Percentiles rank a stretch among this genome's conserved stretches.
Conservation (phyloP, 2,329 filamentous ascomycete genomes). For the Alternaria novae-zelandiae region DNA sequence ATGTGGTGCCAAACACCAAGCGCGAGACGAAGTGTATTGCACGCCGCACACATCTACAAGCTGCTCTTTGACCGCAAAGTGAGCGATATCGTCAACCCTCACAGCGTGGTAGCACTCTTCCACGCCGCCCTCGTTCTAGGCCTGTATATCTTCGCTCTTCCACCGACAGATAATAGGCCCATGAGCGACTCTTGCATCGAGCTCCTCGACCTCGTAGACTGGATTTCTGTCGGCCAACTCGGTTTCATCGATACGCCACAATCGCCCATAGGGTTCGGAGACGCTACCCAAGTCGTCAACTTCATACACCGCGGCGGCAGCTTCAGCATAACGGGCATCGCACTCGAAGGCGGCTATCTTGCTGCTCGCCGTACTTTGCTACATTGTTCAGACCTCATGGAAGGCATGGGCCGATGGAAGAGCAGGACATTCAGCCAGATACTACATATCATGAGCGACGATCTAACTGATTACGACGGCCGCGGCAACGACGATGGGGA, state of each 20-base stretch:
- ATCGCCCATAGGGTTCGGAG: conserved; percentile 22
- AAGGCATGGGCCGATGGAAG: conserved; percentile 61
- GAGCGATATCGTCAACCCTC: conserved; percentile 59
- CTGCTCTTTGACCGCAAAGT: conserved; percentile 59
- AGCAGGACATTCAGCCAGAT: conserved; percentile 59
- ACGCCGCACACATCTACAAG: conserved; percentile 61
- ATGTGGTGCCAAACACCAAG: conserved; percentile 59
- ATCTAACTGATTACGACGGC: conserved; percentile 47
- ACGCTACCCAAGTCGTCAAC: conserved; percentile 43
- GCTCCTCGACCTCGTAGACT: conserved; percentile 58
- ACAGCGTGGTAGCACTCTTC: conserved; percentile 59
- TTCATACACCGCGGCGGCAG: conserved; percentile 59
- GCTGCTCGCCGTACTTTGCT: conserved; percentile 59
- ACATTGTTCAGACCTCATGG: conserved; percentile 60
- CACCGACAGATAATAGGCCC: conserved; percentile 38
- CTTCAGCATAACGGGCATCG: conserved; percentile 56
- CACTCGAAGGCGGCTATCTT: conserved; percentile 58
- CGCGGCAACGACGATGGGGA: conserved; percentile 15
- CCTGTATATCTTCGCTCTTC: conserved; percentile 59
- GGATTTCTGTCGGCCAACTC: conserved; percentile 55
- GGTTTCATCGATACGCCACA: conserved; percentile 50
- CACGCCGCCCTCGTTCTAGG: conserved; percentile 59
- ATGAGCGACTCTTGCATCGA: conserved; percentile 49
- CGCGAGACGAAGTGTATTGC: conserved; percentile 58
- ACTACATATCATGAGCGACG: conserved; percentile 63